Base-by-base conservation (phyloP, 2,329 filamentous ascomycete species). In the Cytospora chrysosperma region DNA sequence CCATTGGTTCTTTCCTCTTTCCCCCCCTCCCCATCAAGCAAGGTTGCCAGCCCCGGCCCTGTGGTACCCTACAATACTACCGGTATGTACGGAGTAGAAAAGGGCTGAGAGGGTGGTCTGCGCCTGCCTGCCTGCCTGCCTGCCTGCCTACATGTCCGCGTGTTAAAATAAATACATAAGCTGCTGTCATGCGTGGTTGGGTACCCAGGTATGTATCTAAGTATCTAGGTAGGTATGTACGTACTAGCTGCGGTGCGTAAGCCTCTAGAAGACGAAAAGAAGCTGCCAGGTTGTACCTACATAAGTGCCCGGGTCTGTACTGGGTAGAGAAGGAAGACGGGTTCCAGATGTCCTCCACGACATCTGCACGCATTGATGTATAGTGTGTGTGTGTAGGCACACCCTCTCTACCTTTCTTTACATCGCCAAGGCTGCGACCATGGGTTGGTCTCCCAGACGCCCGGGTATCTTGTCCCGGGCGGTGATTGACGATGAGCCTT, bases 391-490 rank as follows among this genome's bases (percentile, higher is more conserved):
- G n/a, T n/a, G n/a, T n/a, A n/a, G n/a, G n/a, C n/a, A n/a, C 9
- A 30, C 28, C 4, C 9, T 9, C 28, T 30, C 28, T 30, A 9
- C 28, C 32, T 15, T 34, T 10, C 30, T 32, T 15, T 13, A 34
- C 32, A 34, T 34, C 32, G 32, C 32, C 32, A 34, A 34, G 32
- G 15, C 32, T 34, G 32, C 10, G 2, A 34, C 32, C 32, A 15
- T 34, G 32, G 32, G 9, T 34, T 34, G 58, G 58, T 60, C 54
- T 54, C n/a, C 50, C 9, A 47, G 58, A 54, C 32, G 58, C 34
- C 58, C 58, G 58, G 58, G 58, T 47, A 60, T 54, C 34, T 54
- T 50, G 58, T 54, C 51, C 58, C 50, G 58, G 54, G n/a, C 37
- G 37, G 17, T 19, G 15, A 10, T 40, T 40, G 37, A 40, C n/a